These are phyloP conservation scores for Fusarium musae DNA, from an alignment of 2,329 filamentous ascomycete genomes.

Conservation along the genomic window DNA sequence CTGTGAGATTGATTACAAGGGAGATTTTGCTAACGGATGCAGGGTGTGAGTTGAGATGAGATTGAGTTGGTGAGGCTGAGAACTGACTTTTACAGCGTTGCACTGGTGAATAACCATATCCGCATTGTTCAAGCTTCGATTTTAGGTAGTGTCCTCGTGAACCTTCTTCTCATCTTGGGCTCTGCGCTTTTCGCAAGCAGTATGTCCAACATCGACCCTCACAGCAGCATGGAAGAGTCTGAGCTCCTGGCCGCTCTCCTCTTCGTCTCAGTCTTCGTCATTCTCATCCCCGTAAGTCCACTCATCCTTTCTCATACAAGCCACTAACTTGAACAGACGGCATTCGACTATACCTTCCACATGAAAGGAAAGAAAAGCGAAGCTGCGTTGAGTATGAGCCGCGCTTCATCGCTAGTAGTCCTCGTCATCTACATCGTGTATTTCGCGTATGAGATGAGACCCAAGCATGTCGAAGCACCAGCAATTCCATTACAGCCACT, in stretches of 20 bases:
- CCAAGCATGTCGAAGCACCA: constrained; percentile 71
- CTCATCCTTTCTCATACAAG: rapidly evolving
- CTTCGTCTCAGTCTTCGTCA: constrained; percentile 53
- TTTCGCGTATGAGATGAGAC: constrained; percentile 80
- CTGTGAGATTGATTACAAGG: not conserved
- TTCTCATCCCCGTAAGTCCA: constrained; percentile 50
- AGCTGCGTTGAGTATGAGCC: constrained; percentile 77
- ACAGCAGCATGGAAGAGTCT: constrained; percentile 48
- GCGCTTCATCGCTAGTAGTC: constrained; percentile 80
- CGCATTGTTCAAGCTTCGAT: constrained; percentile 81
- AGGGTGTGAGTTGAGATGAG: constrained; percentile 49
- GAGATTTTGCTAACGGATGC: constrained; percentile 42
- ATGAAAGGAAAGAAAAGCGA: constrained; percentile 64
- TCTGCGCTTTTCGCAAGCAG: constrained; percentile 79
- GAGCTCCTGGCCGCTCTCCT: constrained; percentile 52
- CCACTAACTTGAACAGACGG: constrained; percentile 46
- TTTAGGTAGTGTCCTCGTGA: constrained; percentile 81
- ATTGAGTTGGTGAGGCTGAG: not conserved
- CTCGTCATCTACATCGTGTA: constrained; percentile 79
- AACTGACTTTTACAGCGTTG: constrained; percentile 56
- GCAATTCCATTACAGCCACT: constrained; percentile 77
- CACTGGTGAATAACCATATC: constrained; percentile 69
- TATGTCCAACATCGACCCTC: constrained; percentile 73
- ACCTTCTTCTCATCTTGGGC: constrained; percentile 78
- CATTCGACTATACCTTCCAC: constrained; percentile 64